Evolutionary conservation across 345 rosid genomes (phyloP).

Genomic region (Firmiana major): DNA sequence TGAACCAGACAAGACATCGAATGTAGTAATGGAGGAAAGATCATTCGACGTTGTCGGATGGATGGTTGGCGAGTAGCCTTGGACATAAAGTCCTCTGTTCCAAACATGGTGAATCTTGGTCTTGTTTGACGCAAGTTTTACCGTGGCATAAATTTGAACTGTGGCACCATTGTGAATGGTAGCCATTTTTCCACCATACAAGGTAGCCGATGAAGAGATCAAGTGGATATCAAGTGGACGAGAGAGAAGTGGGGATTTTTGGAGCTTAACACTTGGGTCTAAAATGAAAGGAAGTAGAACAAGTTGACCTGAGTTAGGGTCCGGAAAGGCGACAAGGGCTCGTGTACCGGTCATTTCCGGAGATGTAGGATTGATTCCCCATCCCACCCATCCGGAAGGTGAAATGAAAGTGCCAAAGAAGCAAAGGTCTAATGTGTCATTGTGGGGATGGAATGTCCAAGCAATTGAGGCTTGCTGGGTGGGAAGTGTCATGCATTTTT

Average conservation of each 20-base stretch:
- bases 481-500: slow-evolving; percentile 77
- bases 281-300: slow-evolving; percentile 71
- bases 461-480: slow-evolving; percentile 96
- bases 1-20: slow-evolving; percentile 66
- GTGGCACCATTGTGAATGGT: slow-evolving; percentile 75
- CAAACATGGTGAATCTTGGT: slow-evolving; percentile 77
- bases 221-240: slow-evolving; percentile 75
- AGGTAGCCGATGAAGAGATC: slow-evolving; percentile 70
- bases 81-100: slow-evolving; percentile 97
- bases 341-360: slow-evolving; percentile 86
- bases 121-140: slow-evolving; percentile 56
- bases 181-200: slow-evolving; percentile 90
- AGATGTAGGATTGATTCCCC: slow-evolving; percentile 76
- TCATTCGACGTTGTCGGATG: slow-evolving; percentile 86
- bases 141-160: slow-evolving; percentile 64
- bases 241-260: slow-evolving; percentile 74
- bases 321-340: slow-evolving; percentile 80
- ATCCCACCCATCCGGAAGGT: slow-evolving; percentile 96
- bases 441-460: slow-evolving; percentile 84
- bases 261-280: slow-evolving; percentile 84
- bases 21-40: slow-evolving; percentile 71
- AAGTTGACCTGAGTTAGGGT: slow-evolving; percentile 83
- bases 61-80: slow-evolving; percentile 95
- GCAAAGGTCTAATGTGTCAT: slow-evolving; percentile 72
- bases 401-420: slow-evolving; percentile 95